Evolutionary conservation across 495 filamentous ascomycete species (phyloP), one percentile per base, ranked within the genome.

Genomic region (Aspergillus ostianus): DNA sequence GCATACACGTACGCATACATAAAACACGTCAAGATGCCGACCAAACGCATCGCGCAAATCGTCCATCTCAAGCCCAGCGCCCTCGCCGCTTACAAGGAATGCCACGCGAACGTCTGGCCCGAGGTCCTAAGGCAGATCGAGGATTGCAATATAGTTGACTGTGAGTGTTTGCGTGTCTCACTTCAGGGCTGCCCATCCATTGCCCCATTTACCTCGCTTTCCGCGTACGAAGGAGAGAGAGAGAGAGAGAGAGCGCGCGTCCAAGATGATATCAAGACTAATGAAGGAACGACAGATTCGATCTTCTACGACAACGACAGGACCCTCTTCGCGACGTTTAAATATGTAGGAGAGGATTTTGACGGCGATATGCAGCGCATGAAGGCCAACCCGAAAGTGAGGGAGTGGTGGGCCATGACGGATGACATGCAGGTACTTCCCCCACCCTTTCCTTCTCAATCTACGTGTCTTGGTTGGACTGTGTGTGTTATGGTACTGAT

Each of bases 391-490:
- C 80, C 83, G 2, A 89, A 87, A 61, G 86, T 91, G 19, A 80
- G 83, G 47, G 85, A 90, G 68, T 92, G 88, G 89, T 92, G 89
- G 88, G 76, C 75, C 30, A 86, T 92, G 82, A 91, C 89, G 20
- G 88, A 92, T 73, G 74, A 76, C 17, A 87, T 86, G 75, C 89
- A 92, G 73, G 83, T 75, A 66, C 78, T 72, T 74, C 20, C 78
- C 72, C 74, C 20, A 45, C 18, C 46, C 8, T 27, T 57, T 45
- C 36, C 36, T 36, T 45, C 23, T 20, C 51, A 6, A 23, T 20
- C 23, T 17, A n/a, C 18, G 29, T 51, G 9, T 29, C 48, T 21
- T 32, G 27, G 30, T 12, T 32, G 18, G 36, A 30, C 0, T 41
- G 13, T 41, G 15, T 41, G 10, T 41, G 36, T 15, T 1, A 8